Percentiles rank a stretch among this genome's conserved stretches.
phyloP scores from a whole-genome alignment of 2,329 filamentous ascomycete genomes.

The Emergomyces orientalis region DNA sequence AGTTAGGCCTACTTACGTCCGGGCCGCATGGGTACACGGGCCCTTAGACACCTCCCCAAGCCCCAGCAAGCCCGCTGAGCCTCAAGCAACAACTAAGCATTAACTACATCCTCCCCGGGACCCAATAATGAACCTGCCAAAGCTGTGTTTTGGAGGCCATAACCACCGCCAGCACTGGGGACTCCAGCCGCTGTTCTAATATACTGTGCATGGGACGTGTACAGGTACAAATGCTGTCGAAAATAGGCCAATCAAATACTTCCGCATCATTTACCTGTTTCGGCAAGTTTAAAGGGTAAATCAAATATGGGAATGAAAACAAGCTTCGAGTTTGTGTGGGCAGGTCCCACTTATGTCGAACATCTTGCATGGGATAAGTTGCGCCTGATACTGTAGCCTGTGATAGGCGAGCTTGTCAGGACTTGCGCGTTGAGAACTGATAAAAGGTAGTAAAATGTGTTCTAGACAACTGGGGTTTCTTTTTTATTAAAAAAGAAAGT shows the following conservation, averaged over 20 bases:
- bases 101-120: neutral
- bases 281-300: neutral
- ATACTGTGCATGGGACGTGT: too few species aligned
- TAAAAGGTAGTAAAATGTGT: too few species aligned
- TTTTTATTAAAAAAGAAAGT: too few species aligned
- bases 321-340: neutral
- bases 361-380: neutral
- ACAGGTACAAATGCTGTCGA: neutral
- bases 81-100: neutral
- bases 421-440: too few species aligned
- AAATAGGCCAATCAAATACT: neutral
- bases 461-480: too few species aligned
- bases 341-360: constrained; percentile 1
- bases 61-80: neutral
- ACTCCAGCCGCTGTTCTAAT: neutral
- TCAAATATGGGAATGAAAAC: neutral
- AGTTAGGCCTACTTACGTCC: neutral
- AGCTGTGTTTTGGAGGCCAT: neutral
- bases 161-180: neutral
- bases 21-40: neutral
- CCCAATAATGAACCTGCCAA: neutral
- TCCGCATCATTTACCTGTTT: neutral
- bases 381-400: neutral
- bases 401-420: neutral
- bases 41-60: neutral